A percentile compares a stretch with the other conserved stretches of the same genome.
These are phyloP conservation scores for Phytophthora agathidicida DNA, from an alignment of 352 stramenopile genomes.

Conservation along the genomic window DNA sequence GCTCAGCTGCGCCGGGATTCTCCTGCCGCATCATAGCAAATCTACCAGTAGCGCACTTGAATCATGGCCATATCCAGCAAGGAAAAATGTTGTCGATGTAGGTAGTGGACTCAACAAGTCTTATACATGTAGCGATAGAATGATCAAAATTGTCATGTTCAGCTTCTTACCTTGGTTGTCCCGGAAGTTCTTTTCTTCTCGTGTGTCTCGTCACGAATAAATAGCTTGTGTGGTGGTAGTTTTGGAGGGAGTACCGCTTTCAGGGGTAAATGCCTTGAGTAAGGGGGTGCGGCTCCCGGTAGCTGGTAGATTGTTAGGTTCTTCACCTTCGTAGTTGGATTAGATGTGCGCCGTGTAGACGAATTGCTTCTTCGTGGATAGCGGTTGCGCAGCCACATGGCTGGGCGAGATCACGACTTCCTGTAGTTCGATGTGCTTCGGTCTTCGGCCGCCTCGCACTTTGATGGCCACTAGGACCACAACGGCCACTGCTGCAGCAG, in stretches of 20 bases:
- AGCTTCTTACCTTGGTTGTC: neutral
- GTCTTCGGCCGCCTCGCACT: constrained; percentile 10
- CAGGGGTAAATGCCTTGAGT: constrained; percentile 13
- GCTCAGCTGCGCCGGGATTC: too few relatives aligned
- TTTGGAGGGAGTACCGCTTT: constrained; percentile 21
- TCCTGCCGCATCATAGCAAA: too few relatives aligned
- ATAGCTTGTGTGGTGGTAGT: too few relatives aligned
- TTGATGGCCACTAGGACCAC: constrained; percentile 27
- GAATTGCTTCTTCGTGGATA: constrained; percentile 46
- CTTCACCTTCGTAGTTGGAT: constrained; percentile 1
- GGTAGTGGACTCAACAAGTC: too few relatives aligned
- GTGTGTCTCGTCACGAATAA: constrained; percentile 27
- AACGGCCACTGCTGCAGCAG: constrained; percentile 29
- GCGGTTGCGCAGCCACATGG: constrained; percentile 25
- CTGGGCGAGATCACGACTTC: constrained; percentile 56
- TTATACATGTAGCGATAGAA: too few relatives aligned
- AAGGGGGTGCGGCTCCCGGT: constrained; percentile 30
- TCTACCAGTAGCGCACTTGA: too few relatives aligned
- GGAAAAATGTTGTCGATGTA: too few relatives aligned
- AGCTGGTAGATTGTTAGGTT: too few relatives aligned
- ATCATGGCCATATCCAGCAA: too few relatives aligned
- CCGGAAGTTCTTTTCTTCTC: constrained; percentile 5
- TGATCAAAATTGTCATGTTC: constrained; percentile 22
- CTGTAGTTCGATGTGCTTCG: constrained; percentile 34
- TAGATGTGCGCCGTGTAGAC: constrained; percentile 66